Evolutionary conservation across 2,329 filamentous ascomycete genomes (phyloP), one percentile per base, ranked within the genome.

Genomic region (Hypoxylon sp.): DNA sequence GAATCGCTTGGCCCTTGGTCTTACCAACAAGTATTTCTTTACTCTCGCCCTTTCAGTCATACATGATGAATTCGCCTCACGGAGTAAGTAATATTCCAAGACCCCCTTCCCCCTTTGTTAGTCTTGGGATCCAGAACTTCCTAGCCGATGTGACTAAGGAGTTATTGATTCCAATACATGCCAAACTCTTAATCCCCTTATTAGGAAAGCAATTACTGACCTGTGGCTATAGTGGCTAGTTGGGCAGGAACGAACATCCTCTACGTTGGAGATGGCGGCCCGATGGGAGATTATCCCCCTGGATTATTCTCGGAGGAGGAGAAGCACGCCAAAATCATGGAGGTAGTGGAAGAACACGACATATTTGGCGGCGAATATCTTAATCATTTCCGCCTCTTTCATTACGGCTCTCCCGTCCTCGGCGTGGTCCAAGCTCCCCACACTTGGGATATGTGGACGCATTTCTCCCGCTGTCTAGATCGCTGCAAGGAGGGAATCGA

Each of bases 161-260:
- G 29, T 31, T 31, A 6, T 26, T 26, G 26, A 4, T 26, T 26
- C 26, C 3, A 6, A 26, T 4, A 26, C 26, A 26, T 26, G 26
- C 26, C 26, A 26, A 26, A 26, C 26, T 26, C 26, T 26, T 26
- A 26, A 26, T 26, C 26, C 26, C 26, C 26, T 26, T 26, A 26
- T 26, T 26, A 26, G 3, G 5, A 26, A 26, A 26, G 26, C 3
- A 26, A 26, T 26, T 26, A 9, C 29, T 31, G 8, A 31, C 6
- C 8, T 6, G 8, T 31, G 29, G 29, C 8, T 31, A 31, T 31
- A 31, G 47, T 77, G 9, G 74, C 73, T 9, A 46, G 19, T 35
- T 80, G 76, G 77, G 74, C 77, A 8, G 74, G 75, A 3, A 71
- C 73, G 60, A 73, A 70, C 14, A 72, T 80, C 9, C 70, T 78